Conservation (phyloP, 2,329 filamentous ascomycete genomes). For the Seiridium cupressi region DNA sequence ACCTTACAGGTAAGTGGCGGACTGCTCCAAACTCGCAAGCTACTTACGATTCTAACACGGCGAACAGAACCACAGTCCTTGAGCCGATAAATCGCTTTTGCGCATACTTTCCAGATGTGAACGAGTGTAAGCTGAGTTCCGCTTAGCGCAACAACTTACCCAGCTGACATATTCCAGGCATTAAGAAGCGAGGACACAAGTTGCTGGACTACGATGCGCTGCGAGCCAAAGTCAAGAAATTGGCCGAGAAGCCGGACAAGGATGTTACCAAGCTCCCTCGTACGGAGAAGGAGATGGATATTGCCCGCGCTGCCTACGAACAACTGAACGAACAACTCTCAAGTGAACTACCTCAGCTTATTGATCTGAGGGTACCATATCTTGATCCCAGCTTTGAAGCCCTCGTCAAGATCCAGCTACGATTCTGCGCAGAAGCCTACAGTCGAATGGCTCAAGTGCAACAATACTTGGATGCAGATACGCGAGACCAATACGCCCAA, state of each 20-base stretch:
- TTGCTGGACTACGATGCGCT: constrained; percentile 97
- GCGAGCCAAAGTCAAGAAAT: constrained; percentile 92
- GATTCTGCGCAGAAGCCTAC: constrained; percentile 98
- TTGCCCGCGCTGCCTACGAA: constrained; percentile 91
- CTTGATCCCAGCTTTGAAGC: constrained; percentile 97
- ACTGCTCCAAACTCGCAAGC: neutral
- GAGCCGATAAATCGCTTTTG: constrained; percentile 96
- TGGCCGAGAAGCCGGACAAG: constrained; percentile 98
- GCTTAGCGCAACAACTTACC: neutral
- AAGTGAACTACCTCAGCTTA: constrained; percentile 88
- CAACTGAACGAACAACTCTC: constrained; percentile 96
- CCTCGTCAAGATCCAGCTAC: constrained; percentile 95
- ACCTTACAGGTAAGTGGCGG: constrained; percentile 68
- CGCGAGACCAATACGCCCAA: constrained; percentile 91
- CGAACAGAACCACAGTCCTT: constrained; percentile 75
- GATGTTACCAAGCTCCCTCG: constrained; percentile 94
- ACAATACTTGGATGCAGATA: constrained; percentile 95
- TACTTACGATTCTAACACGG: constrained; percentile 6
- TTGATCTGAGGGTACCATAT: constrained; percentile 95
- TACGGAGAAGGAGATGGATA: constrained; percentile 93
- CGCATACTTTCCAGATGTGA: constrained; percentile 98
- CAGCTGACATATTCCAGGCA: constrained; percentile 49
- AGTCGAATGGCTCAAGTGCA: constrained; percentile 98
- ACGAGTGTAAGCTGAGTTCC: constrained; percentile 68
- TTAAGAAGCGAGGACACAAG: constrained; percentile 98